Conservation (phyloP, 2,329 filamentous ascomycete genomes). For the Aspergillus aculeatus region DNA sequence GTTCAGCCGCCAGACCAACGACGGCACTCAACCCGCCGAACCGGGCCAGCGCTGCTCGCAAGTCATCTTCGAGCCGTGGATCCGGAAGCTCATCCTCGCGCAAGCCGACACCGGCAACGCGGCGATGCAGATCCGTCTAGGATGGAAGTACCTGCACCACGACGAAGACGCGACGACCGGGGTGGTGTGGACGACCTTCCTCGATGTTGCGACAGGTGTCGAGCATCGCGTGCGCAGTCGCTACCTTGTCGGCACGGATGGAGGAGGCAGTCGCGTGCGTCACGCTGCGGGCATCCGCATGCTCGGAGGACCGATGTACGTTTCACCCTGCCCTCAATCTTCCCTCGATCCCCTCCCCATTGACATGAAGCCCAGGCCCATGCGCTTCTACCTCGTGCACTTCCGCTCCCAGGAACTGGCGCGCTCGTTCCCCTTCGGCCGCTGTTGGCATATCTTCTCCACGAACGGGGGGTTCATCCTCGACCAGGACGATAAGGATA, state of each 20-base stretch:
- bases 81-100: conserved; percentile 25
- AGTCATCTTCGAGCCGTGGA: conserved; percentile 36
- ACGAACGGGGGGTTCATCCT: conserved; percentile 26
- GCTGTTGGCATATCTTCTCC: conserved; percentile 36
- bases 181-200: conserved; percentile 16
- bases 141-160: conserved; percentile 9
- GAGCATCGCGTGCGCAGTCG: conserved; percentile 18
- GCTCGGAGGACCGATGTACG: conserved; percentile 28
- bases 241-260: conserved; percentile 33
- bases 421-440: conserved; percentile 22
- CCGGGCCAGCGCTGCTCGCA: conserved; percentile 35
- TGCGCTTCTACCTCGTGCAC: conserved; percentile 28
- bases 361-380: conserved; percentile 13
- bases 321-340: too few relatives aligned
- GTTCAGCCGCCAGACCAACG: conserved; percentile 28
- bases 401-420: conserved; percentile 33
- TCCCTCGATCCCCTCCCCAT: neutral
- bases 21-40: conserved; percentile 33
- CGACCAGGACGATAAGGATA: conserved; percentile 34
- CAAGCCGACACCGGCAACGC: neutral
- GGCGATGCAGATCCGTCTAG: neutral
- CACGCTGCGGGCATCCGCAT: conserved; percentile 23
- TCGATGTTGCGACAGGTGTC: conserved; percentile 17
- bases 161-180: conserved; percentile 16
- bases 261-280: conserved; percentile 26